Percentiles rank a stretch among this genome's conserved stretches.
phyloP scores from a whole-genome alignment of 805 yeast genomes.

The Yarrowia sp. region DNA sequence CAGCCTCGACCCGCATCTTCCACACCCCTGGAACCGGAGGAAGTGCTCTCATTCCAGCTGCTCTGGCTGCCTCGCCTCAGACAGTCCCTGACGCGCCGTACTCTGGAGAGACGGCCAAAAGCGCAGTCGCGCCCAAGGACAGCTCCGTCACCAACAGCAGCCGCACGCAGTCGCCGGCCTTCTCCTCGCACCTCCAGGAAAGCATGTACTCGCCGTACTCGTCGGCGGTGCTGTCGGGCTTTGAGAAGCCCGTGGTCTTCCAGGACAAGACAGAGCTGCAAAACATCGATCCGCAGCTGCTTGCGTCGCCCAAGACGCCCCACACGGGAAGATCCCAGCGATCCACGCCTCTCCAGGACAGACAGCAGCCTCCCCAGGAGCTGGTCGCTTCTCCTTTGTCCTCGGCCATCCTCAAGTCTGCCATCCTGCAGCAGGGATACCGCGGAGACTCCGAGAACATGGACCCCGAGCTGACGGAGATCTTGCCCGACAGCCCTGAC shows the following conservation, averaged over 20 bases:
- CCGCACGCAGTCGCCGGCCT: conserved; percentile 16
- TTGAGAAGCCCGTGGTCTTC: conserved; percentile 1
- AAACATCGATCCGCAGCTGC: not conserved
- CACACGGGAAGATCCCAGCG: not conserved
- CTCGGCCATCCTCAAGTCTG: not conserved
- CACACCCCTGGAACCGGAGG: conserved; percentile 8
- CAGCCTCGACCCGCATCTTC: not conserved
- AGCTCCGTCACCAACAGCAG: conserved; percentile 15
- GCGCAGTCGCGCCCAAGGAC: not conserved
- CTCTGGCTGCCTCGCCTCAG: not conserved
- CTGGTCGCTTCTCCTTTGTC: not conserved
- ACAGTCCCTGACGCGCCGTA: not conserved
- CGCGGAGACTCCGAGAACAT: not conserved
- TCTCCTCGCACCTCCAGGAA: not conserved
- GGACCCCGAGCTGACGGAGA: not conserved
- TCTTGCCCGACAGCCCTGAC: not conserved
- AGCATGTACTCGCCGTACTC: conserved; percentile 14
- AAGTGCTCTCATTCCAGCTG: not conserved
- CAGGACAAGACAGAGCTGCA: not conserved
- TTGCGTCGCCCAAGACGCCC: not conserved
- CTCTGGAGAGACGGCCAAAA: conserved; percentile 2
- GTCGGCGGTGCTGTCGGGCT: conserved; percentile 8
- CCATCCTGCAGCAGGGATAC: not conserved
- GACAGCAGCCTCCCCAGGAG: not conserved
- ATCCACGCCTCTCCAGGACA: conserved; percentile 1